Base-by-base conservation (phyloP, 2,329 filamentous ascomycete genomes). In the Claviceps cyperi region DNA sequence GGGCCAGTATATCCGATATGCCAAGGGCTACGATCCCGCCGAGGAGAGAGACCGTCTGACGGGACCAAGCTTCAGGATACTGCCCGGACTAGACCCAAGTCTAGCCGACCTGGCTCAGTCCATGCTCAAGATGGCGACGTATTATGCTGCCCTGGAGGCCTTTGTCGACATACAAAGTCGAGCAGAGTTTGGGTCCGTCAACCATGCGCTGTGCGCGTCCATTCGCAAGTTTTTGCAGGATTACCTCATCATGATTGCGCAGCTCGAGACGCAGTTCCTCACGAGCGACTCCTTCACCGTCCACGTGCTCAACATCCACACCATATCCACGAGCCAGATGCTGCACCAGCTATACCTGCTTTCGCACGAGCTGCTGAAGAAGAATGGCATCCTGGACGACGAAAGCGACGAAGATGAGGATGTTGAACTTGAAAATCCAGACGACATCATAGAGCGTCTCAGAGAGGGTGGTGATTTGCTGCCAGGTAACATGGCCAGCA, bases 101-200 rank as follows among this genome's bases (percentile, higher is more conserved):
- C 65, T 98, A 54, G 83, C 87, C 58, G 92, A 97, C 63, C 73
- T 98, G 53, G 86, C 89, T 2, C 76, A 76, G 56, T 88, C 86
- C 0, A 94, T 97, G 84, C 72, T 98, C 55, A 90, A 85, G 63
- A 94, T 94, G 77, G 91, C 92, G 5, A 92, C 87, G 0, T 88
- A 97, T 65, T 95, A 96, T 65, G 84, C 82, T 44, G 90, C 92
- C 0, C 75, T 97, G 38, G 88, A 96, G 61, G 82, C 87, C 3
- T 97, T 96, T 65, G 83, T 97, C 47, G 91, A 98, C 60, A 86
- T 96, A 1, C 88, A 96, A 64, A 95, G 90, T 63, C 77, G 88
- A 41, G 87, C 92, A 48, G 87, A 96, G 62, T 96, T 91, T 66
- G 92, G 92, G 8, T 83, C 86, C 19, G 91, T 98, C 53, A 97